phyloP scores from a whole-genome alignment of 495 filamentous ascomycete species.

The Aspergillus cristatus region DNA sequence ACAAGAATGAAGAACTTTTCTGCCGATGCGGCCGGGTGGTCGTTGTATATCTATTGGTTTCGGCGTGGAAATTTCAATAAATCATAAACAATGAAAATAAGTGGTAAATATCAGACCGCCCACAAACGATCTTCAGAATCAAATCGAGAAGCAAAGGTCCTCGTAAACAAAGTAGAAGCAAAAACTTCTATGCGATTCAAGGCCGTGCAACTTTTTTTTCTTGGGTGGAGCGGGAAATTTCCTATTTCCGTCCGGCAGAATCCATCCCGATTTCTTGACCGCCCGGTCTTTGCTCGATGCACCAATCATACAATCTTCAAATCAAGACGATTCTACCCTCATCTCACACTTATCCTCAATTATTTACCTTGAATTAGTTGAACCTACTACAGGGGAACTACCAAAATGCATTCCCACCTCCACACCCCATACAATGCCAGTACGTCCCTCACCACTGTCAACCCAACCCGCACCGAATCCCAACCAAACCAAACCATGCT shows the following conservation, averaged over 20 bases:
- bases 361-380: too few relatives aligned
- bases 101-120: neutral
- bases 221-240: constrained; percentile 24
- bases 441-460: constrained; percentile 28
- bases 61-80: too few relatives aligned
- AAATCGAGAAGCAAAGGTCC: too few relatives aligned
- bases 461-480: neutral
- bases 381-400: too few relatives aligned
- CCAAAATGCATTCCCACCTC: constrained; percentile 90
- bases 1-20: constrained; percentile 1
- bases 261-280: constrained; percentile 15
- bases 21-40: too few relatives aligned
- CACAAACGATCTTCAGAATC: too few relatives aligned
- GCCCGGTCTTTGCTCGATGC: constrained; percentile 9
- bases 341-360: too few relatives aligned
- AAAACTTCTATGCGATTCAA: too few relatives aligned
- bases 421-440: constrained; percentile 85
- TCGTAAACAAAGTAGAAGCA: too few relatives aligned
- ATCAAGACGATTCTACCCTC: too few relatives aligned
- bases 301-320: too few relatives aligned
- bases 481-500: constrained; percentile 2
- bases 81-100: neutral
- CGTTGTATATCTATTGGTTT: too few relatives aligned
- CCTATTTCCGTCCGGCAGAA: constrained; percentile 31
- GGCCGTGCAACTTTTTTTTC: constrained; percentile 12